Base-by-base conservation (phyloP, 108 stramenopile species). In the Fragilariopsis cylindrus region DNA sequence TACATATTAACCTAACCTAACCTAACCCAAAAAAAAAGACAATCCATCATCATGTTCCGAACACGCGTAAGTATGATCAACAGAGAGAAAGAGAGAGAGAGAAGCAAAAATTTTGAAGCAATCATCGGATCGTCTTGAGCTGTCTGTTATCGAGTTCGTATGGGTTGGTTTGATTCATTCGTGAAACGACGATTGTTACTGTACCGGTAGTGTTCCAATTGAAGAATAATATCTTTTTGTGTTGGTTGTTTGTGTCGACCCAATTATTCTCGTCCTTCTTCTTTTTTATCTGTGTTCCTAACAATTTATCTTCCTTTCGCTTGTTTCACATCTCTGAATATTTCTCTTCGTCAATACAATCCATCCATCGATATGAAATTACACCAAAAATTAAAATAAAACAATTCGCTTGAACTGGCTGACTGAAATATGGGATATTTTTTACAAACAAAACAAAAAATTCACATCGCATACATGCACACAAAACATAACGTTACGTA, bases 11-110 rank as follows among this genome's bases (percentile, higher is more conserved):
- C 30, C 30, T 30, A 30, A 30, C 2, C 30, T n/a, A n/a, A n/a
- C 30, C n/a, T n/a, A n/a, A n/a, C n/a, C n/a, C n/a, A 30, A 30
- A 2, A 19, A 19, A 30, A 30, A 30, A 30, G 30, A 30, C 30
- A 30, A 30, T 30, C 1, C 30, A 30, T 30, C 30, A 80, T 44
- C 48, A 81, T 81, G 80, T 81, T 81, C 71, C 74, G 80, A 81
- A 76, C 80, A 81, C 75, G 80, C 56, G 80, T 81, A 76, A 81
- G 80, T 80, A 5, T 30, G 30, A 30, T 30, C 30, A 30, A 30
- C 30, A 30, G 30, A 30, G 30, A 2, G 30, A 21, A 21, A 52
- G 3, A 52, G 12, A 13, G 2, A 13, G 50, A 13, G 0, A 9
- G 50, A 52, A 52, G 50, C 2, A 2, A 30, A 30, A 1, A 2